Base-by-base conservation (phyloP, 345 rosid genomes). In the Mangifera indica region DNA sequence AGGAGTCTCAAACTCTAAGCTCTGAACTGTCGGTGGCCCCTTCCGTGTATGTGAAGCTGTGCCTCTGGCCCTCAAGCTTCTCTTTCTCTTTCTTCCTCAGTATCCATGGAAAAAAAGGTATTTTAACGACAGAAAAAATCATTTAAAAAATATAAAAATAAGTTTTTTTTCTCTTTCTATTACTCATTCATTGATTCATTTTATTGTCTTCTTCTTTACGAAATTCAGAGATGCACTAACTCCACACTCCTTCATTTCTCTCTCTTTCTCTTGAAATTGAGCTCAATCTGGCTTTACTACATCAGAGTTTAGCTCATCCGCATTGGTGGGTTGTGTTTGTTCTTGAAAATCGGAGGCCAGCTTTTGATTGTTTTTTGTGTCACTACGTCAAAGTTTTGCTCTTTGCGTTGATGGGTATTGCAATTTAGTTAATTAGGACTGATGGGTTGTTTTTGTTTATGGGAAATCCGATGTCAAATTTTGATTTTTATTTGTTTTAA, bases 141-240 rank as follows among this genome's bases (percentile, higher is more conserved):
- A 14, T 2, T 7, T 1, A 24, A 56, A 69, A 44, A 26, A 42
- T 9, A 24, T 40, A 25, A n/a, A n/a, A n/a, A n/a, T n/a, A n/a
- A n/a, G n/a, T n/a, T 51, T 5, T 51, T 5, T 48, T 6, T 58
- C 11, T 60, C 49, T 62, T 49, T 63, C 66, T 20, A 40, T 34
- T 40, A 44, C 20, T 49, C 46, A 13, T 44, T 65, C 13, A 13
- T 24, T 52, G 44, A 51, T 32, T 24, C 20, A 21, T n/a, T 56
- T n/a, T 48, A 49, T 66, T 76, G 61, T 45, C 84, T 78, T 81
- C 78, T 69, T 17, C 72, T 75, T 71, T 61, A 72, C 84, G 81
- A 42, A 70, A 69, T 62, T 70, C 57, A 44, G 64, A 63, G 72
- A 67, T 77, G 76, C 77, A 56, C 72, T 48, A 63, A 44, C 17